Evolutionary conservation across 2,329 filamentous ascomycete species (phyloP).

Genomic region (Neofusicoccum kwambonambiense): DNA sequence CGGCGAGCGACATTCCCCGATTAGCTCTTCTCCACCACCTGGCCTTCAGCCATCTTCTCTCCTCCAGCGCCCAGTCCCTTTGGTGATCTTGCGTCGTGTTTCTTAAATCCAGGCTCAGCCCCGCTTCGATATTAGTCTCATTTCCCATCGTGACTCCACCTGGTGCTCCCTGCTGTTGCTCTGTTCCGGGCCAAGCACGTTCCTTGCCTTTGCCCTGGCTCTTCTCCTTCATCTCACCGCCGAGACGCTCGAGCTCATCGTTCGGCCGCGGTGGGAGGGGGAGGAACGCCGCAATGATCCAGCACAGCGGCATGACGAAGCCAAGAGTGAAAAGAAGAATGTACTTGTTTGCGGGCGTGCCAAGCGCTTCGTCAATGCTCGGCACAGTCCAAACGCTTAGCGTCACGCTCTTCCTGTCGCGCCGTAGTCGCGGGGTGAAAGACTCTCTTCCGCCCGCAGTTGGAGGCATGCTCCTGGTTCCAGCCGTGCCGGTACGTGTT

Average conservation of each 20-base stretch:
- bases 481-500: neutral
- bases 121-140: slow-evolving; percentile 10
- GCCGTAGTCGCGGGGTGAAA: slow-evolving; percentile 2
- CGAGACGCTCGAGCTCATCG: neutral
- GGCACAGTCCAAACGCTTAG: slow-evolving; percentile 16
- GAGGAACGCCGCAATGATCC: slow-evolving; percentile 12
- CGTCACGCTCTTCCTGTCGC: slow-evolving; percentile 10
- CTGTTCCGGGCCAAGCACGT: neutral
- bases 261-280: slow-evolving; percentile 6
- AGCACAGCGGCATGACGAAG: slow-evolving; percentile 15
- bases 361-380: slow-evolving; percentile 8
- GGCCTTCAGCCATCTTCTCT: slow-evolving; percentile 8
- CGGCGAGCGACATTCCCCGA: slow-evolving; percentile 3
- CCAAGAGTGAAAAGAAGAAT: slow-evolving; percentile 15
- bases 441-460: neutral
- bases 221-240: neutral
- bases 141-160: neutral
- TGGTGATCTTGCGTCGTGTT: neutral
- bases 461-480: slow-evolving; percentile 7
- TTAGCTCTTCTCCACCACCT: slow-evolving; percentile 15
- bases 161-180: neutral
- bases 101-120: neutral
- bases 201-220: neutral
- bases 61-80: slow-evolving; percentile 6
- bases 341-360: slow-evolving; percentile 6